Percentiles rank a stretch among this genome's conserved stretches.
Conservation (phyloP, 345 rosid species). For the Populus tremula region DNA sequence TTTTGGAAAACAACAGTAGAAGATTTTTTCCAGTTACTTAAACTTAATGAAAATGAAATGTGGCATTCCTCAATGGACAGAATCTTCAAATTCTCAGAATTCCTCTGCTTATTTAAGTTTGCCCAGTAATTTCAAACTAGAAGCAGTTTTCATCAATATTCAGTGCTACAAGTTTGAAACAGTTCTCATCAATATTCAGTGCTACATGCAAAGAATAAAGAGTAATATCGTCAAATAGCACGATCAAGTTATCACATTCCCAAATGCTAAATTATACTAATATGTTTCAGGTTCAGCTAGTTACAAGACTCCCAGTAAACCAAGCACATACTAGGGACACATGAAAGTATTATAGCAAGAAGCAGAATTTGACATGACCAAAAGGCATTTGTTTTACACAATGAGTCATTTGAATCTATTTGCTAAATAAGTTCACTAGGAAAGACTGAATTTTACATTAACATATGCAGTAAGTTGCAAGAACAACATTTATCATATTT, state of each 20-base stretch:
- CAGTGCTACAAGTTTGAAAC: neutral
- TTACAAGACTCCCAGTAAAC: neutral
- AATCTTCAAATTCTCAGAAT: neutral
- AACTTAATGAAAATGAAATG: neutral
- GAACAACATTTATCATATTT: neutral
- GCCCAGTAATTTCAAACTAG: neutral
- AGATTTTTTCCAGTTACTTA: slow-evolving; percentile 1
- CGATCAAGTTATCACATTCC: neutral
- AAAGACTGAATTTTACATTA: neutral
- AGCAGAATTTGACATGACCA: neutral
- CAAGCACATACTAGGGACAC: neutral
- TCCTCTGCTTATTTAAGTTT: neutral
- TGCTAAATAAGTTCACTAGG: neutral
- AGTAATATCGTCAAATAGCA: neutral
- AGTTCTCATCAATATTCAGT: no score
- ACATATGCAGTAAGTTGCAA: neutral
- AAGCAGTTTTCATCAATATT: neutral
- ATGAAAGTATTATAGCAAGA: neutral
- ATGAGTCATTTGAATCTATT: neutral
- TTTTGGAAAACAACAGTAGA: neutral
- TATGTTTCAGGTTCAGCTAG: neutral
- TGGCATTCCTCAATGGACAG: neutral
- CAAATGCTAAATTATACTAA: neutral
- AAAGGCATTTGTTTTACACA: neutral
- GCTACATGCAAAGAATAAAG: neutral